phyloP scores from a whole-genome alignment of 495 filamentous ascomycete genomes.

The Aspergillus steynii region DNA sequence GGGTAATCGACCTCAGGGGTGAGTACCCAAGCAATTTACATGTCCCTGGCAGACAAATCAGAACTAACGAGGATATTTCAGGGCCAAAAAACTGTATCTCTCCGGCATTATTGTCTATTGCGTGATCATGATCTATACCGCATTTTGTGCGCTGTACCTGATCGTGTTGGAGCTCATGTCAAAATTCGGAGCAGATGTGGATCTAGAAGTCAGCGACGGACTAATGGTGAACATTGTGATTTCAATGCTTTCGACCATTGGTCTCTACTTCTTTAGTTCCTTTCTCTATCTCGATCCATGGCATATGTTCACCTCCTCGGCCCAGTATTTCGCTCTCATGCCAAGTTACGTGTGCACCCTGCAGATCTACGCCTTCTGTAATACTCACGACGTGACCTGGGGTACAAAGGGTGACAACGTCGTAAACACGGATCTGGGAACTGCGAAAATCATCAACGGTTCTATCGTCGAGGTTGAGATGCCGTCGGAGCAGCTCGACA shows the following conservation, averaged over 20 bases:
- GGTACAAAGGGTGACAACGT: slow-evolving; percentile 99
- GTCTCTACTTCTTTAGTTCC: slow-evolving; percentile 93
- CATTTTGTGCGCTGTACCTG: slow-evolving; percentile 83
- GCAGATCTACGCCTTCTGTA: slow-evolving; percentile 99
- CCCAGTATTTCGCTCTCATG: slow-evolving; percentile 92
- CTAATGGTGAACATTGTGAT: slow-evolving; percentile 94
- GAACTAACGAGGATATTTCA: slow-evolving; percentile 22
- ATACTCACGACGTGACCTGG: slow-evolving; percentile 99
- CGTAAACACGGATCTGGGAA: slow-evolving; percentile 85
- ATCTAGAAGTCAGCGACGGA: slow-evolving; percentile 71
- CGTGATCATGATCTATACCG: slow-evolving; percentile 95
- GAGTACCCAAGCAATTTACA: slow-evolving; percentile 18
- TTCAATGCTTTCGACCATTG: slow-evolving; percentile 83
- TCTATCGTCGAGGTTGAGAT: slow-evolving; percentile 82
- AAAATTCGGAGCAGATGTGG: slow-evolving; percentile 38
- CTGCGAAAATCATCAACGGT: slow-evolving; percentile 68
- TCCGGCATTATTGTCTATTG: slow-evolving; percentile 81
- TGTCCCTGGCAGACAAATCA: not conserved
- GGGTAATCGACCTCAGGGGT: slow-evolving; percentile 95
- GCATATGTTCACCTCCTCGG: slow-evolving; percentile 95
- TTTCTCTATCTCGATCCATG: slow-evolving; percentile 97
- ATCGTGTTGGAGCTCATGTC: slow-evolving; percentile 74
- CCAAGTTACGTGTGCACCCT: slow-evolving; percentile 95
- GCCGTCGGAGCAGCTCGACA: slow-evolving; percentile 96
- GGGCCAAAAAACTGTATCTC: slow-evolving; percentile 87